A percentile compares a stretch with the other conserved stretches of the same genome.
Conservation (phyloP, 2,329 filamentous ascomycete genomes). For the Colletotrichum lini region DNA sequence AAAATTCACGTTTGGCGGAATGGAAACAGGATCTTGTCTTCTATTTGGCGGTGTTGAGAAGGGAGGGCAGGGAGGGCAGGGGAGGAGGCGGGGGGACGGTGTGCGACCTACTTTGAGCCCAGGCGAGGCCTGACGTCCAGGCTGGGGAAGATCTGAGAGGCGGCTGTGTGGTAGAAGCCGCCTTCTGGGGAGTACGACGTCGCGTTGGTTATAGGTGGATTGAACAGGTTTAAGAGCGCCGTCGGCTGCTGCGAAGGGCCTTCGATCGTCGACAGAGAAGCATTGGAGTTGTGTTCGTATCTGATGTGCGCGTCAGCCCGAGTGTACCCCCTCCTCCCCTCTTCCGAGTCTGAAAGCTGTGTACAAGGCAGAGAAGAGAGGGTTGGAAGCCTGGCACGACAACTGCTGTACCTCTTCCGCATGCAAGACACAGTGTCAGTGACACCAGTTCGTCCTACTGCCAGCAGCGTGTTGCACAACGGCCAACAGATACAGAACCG, state of each 20-base stretch:
- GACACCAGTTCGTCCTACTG: slow-evolving; percentile 58
- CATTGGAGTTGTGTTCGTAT: slow-evolving; percentile 69
- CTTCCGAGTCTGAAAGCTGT: slow-evolving; percentile 16
- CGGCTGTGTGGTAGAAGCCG: slow-evolving; percentile 63
- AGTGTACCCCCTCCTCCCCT: slow-evolving; percentile 19
- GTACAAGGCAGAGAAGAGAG: slow-evolving; percentile 43
- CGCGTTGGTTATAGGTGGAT: slow-evolving; percentile 62
- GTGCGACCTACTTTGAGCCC: slow-evolving; percentile 67
- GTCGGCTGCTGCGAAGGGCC: slow-evolving; percentile 64
- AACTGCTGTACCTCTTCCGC: slow-evolving; percentile 55
- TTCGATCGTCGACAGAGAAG: slow-evolving; percentile 68
- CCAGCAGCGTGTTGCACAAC: slow-evolving; percentile 61
- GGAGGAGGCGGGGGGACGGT: slow-evolving; percentile 19
- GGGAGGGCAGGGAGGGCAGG: background rate
- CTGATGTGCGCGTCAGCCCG: slow-evolving; percentile 55
- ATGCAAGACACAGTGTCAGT: slow-evolving; percentile 52
- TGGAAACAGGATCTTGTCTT: slow-evolving; percentile 26
- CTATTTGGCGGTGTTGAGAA: slow-evolving; percentile 19
- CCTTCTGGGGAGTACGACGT: slow-evolving; percentile 66
- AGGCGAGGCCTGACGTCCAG: slow-evolving; percentile 69
- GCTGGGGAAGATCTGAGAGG: slow-evolving; percentile 61
- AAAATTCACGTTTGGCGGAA: slow-evolving; percentile 35
- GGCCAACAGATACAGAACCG: slow-evolving; percentile 57
- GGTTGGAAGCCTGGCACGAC: slow-evolving; percentile 51
- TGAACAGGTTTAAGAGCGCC: slow-evolving; percentile 66